Percentiles rank a stretch among this genome's conserved stretches.
Evolutionary conservation across 2,329 filamentous ascomycete genomes (phyloP).

Genomic region (Byssoonygena ceratinophila): DNA sequence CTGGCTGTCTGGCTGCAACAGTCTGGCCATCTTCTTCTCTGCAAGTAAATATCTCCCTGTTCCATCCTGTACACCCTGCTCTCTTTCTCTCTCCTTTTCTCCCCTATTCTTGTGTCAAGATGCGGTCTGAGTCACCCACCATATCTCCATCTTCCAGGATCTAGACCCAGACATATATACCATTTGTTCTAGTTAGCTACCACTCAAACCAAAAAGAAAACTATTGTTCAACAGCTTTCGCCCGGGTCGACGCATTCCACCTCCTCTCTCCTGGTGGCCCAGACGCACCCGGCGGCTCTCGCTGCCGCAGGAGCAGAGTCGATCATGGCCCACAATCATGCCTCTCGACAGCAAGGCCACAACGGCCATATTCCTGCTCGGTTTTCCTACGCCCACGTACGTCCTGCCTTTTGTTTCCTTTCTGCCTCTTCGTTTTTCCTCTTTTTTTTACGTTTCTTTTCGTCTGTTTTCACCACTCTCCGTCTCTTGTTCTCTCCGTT

Average conservation of each 20-base stretch:
- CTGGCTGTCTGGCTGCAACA: too few species aligned
- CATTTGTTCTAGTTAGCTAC: too few species aligned
- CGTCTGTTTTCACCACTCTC: not conserved
- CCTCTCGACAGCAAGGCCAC: not conserved
- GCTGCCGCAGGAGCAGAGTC: too few species aligned
- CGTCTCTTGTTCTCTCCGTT: not conserved
- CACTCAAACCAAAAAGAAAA: too few species aligned
- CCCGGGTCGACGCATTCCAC: too few species aligned
- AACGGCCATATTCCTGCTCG: not conserved
- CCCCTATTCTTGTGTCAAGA: slow-evolving; percentile 5
- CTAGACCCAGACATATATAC: slow-evolving; percentile 7
- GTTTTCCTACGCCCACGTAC: not conserved
- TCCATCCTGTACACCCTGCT: too few species aligned
- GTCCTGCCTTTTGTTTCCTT: not conserved
- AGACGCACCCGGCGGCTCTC: too few species aligned
- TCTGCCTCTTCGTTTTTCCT: not conserved
- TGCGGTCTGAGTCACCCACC: not conserved
- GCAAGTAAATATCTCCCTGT: too few species aligned
- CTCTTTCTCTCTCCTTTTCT: not conserved
- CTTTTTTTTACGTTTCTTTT: not conserved
- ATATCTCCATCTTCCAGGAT: not conserved
- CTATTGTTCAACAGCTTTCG: too few species aligned
- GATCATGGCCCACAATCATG: too few species aligned
- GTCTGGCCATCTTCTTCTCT: too few species aligned
- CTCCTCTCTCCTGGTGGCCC: too few species aligned